Base-by-base conservation (phyloP, 164 flowering plant species). In the Nymphaea colorata region DNA sequence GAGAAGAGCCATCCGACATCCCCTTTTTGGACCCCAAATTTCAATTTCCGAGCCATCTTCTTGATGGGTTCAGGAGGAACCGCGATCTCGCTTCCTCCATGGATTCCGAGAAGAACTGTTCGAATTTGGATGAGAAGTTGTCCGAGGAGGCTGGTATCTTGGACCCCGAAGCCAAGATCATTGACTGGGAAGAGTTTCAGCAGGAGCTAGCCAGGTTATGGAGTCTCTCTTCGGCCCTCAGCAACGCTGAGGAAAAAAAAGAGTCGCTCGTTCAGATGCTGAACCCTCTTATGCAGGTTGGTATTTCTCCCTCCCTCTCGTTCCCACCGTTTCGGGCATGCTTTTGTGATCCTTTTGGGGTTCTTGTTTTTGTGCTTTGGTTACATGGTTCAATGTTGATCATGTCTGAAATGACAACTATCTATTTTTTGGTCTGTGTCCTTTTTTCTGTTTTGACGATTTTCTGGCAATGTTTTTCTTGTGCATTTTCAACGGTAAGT, bases 131-230 rank as follows among this genome's bases (percentile, higher is more conserved):
- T 8, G 57, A 10, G 8, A 51, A 51, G 57, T 4, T 3, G 57
- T 51, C 57, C 57, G 36, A 25, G 1, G 36, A 25, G 36, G 36
- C 36, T 25, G 36, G 36, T 25, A 8, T 51, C 14, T 51, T 51
- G 57, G 57, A 51, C 12, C 57, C 57, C 43, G 36, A 70, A 43
- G 74, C 67, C 45, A 83, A 79, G 64, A 70, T 85, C 4, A 81
- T 90, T 67, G 78, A 89, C 62, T 93, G 98, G 98, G 98, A 89
- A 67, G 97, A 94, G 71, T 83, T 77, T 74, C 86, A 89, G 69
- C 91, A 86, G 51, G 97, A 89, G 77, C 80, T 87, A 6, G 88
- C 87, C 6, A 78, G 96, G 16, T 69, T 94, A 16, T 82, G 83
- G 72, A 94, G 98, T 75, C 87, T 94, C 42, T 84, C 96, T 3